Conservation (phyloP, 306 rosid genomes). For the Quercus alba region DNA sequence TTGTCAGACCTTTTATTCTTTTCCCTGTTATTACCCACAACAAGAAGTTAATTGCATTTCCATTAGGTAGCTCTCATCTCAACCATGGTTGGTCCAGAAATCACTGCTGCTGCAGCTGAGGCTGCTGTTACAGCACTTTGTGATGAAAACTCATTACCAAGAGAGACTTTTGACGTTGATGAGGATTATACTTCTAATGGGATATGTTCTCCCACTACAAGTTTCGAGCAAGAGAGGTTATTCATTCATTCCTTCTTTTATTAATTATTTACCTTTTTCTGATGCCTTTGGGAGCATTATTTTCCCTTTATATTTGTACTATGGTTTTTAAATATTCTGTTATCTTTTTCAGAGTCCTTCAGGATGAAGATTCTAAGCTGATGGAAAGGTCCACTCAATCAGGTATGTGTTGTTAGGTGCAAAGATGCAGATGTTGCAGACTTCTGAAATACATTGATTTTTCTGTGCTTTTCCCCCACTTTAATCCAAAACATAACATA, state of each 20-base stretch:
- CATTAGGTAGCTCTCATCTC: conserved; percentile 77
- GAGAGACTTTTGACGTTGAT: conserved; percentile 68
- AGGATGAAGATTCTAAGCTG: conserved; percentile 47
- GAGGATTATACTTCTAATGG: conserved; percentile 41
- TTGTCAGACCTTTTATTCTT: background rate
- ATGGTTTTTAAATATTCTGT: conserved; percentile 15
- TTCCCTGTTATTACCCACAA: conserved; percentile 4
- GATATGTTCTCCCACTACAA: conserved; percentile 17
- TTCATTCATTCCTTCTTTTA: conserved; percentile 2
- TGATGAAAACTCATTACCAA: conserved; percentile 64
- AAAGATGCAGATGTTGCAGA: background rate
- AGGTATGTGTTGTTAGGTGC: conserved; percentile 44
- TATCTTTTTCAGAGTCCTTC: conserved; percentile 40
- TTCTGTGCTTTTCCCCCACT: background rate
- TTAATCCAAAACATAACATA: background rate
- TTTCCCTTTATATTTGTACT: conserved; percentile 13
- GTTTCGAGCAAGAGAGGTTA: conserved; percentile 57
- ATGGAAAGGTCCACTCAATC: conserved; percentile 38
- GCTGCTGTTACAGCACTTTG: conserved; percentile 76
- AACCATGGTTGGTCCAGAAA: conserved; percentile 71
- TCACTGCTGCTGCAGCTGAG: conserved; percentile 81
- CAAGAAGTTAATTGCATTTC: conserved; percentile 20
- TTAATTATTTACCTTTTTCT: background rate
- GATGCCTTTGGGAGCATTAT: conserved; percentile 1
- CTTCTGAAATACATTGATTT: conserved; percentile 4